Conservation (phyloP, 257 asterid species). For the Coffea canephora region DNA sequence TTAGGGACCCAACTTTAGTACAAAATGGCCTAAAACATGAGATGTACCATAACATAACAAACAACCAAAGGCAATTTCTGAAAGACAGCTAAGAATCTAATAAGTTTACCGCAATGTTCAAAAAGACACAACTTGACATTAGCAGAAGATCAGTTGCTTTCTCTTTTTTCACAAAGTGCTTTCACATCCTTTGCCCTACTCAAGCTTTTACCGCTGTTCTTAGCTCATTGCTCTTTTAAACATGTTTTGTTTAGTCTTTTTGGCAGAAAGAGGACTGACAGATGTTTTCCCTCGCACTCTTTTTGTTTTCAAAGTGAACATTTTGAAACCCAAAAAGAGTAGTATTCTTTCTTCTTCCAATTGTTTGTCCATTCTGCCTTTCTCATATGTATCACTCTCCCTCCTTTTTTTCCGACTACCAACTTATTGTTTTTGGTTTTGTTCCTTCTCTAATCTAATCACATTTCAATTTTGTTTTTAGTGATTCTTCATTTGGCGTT, state of each 20-base stretch:
- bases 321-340: neutral
- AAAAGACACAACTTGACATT: constrained; percentile 21
- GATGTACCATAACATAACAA: constrained; percentile 15
- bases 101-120: constrained; percentile 23
- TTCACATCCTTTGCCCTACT: neutral
- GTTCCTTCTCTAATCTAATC: neutral
- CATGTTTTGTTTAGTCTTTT: constrained; percentile 7
- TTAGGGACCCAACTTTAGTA: constrained; percentile 35
- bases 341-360: neutral
- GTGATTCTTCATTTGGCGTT: too few species aligned
- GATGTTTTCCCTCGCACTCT: neutral
- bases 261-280: constrained; percentile 5
- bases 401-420: too few species aligned
- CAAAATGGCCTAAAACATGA: constrained; percentile 28
- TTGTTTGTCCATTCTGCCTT: neutral
- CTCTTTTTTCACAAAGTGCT: constrained; percentile 21
- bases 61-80: constrained; percentile 28
- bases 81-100: constrained; percentile 22
- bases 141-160: constrained; percentile 3
- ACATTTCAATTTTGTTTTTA: neutral
- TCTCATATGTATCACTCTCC: neutral
- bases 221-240: neutral
- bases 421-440: neutral
- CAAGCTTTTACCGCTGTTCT: neutral
- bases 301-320: neutral